These are phyloP conservation scores for Lignosus rhinocerotis DNA, from an alignment of 1,284 basidiomycete genomes.

Conservation along the genomic window DNA sequence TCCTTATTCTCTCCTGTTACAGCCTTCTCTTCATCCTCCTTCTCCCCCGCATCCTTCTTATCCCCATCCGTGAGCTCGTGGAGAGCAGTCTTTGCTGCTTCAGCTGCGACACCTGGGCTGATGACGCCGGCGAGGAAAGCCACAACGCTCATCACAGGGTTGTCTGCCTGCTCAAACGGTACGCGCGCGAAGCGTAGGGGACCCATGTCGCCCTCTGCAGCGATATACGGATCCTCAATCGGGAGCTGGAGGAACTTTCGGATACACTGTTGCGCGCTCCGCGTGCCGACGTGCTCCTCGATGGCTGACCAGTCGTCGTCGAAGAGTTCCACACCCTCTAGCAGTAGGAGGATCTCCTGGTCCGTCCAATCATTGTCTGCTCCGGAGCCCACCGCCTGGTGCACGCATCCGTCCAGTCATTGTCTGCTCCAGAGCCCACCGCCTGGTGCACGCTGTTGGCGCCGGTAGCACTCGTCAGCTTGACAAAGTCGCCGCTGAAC, in stretches of 20 bases:
- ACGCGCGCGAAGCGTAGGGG: conserved; percentile 78
- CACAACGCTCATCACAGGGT: conserved; percentile 98
- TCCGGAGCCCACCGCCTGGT: conserved; percentile 44
- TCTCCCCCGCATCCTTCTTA: conserved; percentile 39
- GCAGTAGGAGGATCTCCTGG: conserved; percentile 84
- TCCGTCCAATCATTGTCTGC: conserved; percentile 85
- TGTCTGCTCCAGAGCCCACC: conserved; percentile 48
- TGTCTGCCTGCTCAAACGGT: conserved; percentile 94
- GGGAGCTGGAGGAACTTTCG: conserved; percentile 95
- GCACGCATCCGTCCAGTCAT: conserved; percentile 81
- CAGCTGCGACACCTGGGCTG: conserved; percentile 87
- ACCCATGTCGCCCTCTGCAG: conserved; percentile 75
- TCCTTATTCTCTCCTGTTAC: conserved; percentile 30
- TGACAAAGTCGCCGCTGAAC: conserved; percentile 98
- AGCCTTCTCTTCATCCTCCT: conserved; percentile 28
- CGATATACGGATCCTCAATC: conserved; percentile 92
- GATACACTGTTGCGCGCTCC: conserved; percentile 93
- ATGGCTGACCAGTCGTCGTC: conserved; percentile 96
- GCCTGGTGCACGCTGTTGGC: conserved; percentile 40
- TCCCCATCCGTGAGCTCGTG: conserved; percentile 72
- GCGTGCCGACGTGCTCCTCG: conserved; percentile 89
- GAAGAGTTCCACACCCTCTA: conserved; percentile 97
- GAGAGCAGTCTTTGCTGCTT: conserved; percentile 90
- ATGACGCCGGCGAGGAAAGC: conserved; percentile 95
- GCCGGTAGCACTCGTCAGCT: conserved; percentile 61